Conservation (phyloP, 2,329 filamentous ascomycete species). For the Ophiocordyceps unilateralis region DNA sequence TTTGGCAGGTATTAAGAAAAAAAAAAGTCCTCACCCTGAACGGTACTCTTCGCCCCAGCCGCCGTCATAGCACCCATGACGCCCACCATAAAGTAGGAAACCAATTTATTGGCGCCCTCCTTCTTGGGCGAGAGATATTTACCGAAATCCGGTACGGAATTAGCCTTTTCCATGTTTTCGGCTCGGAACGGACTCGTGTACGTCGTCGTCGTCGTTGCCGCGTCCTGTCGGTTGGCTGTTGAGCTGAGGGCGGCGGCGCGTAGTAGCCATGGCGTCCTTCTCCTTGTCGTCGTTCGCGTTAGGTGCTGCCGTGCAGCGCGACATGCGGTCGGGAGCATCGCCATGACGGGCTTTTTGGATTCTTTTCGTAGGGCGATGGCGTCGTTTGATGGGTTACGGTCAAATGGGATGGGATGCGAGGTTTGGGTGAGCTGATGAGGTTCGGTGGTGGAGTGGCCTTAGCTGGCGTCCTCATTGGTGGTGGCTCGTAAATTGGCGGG, state of each 20-base stretch:
- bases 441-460: conserved; percentile 15
- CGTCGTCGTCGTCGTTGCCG: conserved; percentile 24
- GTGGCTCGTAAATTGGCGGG: conserved; percentile 28
- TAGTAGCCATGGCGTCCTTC: too few species aligned
- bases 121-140: conserved; percentile 62
- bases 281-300: too few species aligned
- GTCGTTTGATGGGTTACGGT: conserved; percentile 15
- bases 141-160: conserved; percentile 74
- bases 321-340: conserved; percentile 50
- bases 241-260: conserved; percentile 37
- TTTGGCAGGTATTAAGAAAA: too few species aligned
- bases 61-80: conserved; percentile 83
- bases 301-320: too few species aligned
- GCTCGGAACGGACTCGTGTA: conserved; percentile 46
- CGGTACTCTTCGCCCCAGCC: conserved; percentile 90
- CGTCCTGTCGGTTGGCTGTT: conserved; percentile 28
- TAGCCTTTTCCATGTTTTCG: conserved; percentile 31
- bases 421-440: conserved; percentile 13
- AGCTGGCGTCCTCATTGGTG: conserved; percentile 22
- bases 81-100: conserved; percentile 97
- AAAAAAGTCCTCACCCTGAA: conserved; percentile 45
- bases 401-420: neutral
- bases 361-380: conserved; percentile 2
- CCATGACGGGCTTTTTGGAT: conserved; percentile 28
- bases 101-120: conserved; percentile 64